Percentiles rank a stretch among this genome's conserved stretches.
Evolutionary conservation across 2,329 filamentous ascomycete genomes (phyloP).

Genomic region (Xylaria digitata): DNA sequence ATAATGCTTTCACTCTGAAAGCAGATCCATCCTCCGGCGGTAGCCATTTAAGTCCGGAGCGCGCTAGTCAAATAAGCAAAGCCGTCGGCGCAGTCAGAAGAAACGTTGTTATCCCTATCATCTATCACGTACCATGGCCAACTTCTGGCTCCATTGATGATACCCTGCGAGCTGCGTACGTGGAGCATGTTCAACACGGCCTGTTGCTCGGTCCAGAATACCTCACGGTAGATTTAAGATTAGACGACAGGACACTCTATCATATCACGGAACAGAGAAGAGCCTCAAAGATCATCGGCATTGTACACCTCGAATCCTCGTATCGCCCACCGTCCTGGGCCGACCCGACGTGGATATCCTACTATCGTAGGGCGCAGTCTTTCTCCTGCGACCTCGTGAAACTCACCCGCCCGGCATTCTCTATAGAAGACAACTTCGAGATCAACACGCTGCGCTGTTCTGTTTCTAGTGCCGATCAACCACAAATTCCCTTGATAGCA

Average conservation of each 20-base stretch:
- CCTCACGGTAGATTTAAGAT: slow-evolving; percentile 69
- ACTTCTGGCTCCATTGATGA: slow-evolving; percentile 42
- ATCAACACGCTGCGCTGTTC: slow-evolving; percentile 66
- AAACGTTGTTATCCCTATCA: slow-evolving; percentile 69
- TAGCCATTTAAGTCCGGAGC: slow-evolving; percentile 40
- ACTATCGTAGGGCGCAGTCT: slow-evolving; percentile 67
- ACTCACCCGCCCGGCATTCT: slow-evolving; percentile 67
- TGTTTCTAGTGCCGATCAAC: slow-evolving; percentile 56
- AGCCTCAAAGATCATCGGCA: slow-evolving; percentile 70
- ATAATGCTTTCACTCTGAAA: slow-evolving; percentile 26
- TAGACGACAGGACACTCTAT: slow-evolving; percentile 63
- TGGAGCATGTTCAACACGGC: slow-evolving; percentile 68
- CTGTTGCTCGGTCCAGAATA: slow-evolving; percentile 72
- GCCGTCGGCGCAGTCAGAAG: slow-evolving; percentile 70
- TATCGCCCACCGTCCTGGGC: slow-evolving; percentile 64
- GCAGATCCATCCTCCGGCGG: background rate
- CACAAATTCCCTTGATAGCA: slow-evolving; percentile 66
- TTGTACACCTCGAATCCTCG: slow-evolving; percentile 57
- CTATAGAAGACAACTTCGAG: slow-evolving; percentile 71
- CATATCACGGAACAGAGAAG: slow-evolving; percentile 64
- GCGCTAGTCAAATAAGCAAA: slow-evolving; percentile 65
- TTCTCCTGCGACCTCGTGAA: slow-evolving; percentile 72
- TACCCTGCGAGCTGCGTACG: slow-evolving; percentile 55
- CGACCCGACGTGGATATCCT: slow-evolving; percentile 63
- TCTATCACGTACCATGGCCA: slow-evolving; percentile 62